These are phyloP conservation scores for Penicillium glabrum DNA, from an alignment of 2,329 filamentous ascomycete genomes.

Conservation along the genomic window DNA sequence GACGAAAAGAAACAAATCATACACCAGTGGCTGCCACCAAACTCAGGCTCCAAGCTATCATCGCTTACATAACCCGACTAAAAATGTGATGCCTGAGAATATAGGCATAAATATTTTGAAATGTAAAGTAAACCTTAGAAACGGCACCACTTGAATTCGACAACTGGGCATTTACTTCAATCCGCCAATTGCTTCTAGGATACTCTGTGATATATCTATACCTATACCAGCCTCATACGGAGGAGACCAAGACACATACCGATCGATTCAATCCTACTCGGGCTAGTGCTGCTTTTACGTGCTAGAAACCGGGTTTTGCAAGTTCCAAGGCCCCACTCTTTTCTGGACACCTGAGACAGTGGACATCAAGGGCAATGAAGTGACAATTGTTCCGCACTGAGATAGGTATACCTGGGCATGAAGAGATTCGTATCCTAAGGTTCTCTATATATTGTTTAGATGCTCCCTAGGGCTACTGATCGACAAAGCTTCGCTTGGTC, in stretches of 20 bases:
- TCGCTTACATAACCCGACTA: neutral
- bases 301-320: neutral
- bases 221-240: neutral
- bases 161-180: neutral
- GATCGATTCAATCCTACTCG: neutral
- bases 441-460: neutral
- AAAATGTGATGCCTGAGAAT: neutral
- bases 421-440: neutral
- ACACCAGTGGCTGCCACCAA: too few relatives aligned
- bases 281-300: neutral
- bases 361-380: neutral
- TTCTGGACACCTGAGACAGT: neutral
- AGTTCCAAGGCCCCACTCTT: neutral
- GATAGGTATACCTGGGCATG: neutral
- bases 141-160: neutral
- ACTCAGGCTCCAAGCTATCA: too few relatives aligned
- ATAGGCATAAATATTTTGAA: neutral
- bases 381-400: neutral
- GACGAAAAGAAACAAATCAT: too few relatives aligned
- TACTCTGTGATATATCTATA: neutral
- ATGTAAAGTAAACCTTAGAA: too few relatives aligned
- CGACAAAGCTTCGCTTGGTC: neutral
- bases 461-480: neutral
- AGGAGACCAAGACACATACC: neutral
- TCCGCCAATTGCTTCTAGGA: neutral